Percentiles rank a stretch among this genome's conserved stretches.
phyloP scores from a whole-genome alignment of 768 basidiomycete genomes.

The Tulasnella sp. region DNA sequence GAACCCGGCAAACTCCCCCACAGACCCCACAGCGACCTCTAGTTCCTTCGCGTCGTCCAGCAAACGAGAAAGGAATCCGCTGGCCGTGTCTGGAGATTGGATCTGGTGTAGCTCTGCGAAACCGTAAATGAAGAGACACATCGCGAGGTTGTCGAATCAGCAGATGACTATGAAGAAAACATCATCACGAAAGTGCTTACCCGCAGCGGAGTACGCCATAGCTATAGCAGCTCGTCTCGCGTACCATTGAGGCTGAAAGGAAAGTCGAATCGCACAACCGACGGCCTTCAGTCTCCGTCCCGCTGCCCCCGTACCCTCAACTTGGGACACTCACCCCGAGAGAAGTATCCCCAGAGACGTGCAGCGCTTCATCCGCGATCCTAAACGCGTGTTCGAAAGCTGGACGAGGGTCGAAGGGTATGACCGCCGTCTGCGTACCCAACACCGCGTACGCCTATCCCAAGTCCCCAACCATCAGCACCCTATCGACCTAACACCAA shows the following conservation, averaged over 20 bases:
- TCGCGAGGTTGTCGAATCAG: not conserved
- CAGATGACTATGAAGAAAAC: not conserved
- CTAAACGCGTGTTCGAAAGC: slow-evolving; percentile 46
- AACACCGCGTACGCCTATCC: slow-evolving; percentile 61
- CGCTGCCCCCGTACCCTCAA: not conserved
- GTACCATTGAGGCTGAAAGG: slow-evolving; percentile 58
- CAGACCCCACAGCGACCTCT: slow-evolving; percentile 40
- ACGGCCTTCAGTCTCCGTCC: not conserved
- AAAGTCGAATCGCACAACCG: not conserved
- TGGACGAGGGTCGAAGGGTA: slow-evolving; percentile 44
- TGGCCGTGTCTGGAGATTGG: slow-evolving; percentile 58
- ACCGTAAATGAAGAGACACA: not conserved
- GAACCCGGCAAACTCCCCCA: slow-evolving; percentile 45
- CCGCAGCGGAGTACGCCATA: slow-evolving; percentile 59
- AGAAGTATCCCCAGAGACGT: slow-evolving; percentile 40
- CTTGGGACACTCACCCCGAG: slow-evolving; percentile 38
- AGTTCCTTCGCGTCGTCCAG: slow-evolving; percentile 38
- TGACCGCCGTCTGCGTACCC: slow-evolving; percentile 31
- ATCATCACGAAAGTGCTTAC: slow-evolving; percentile 25
- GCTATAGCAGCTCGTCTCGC: slow-evolving; percentile 52
- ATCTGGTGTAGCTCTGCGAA: slow-evolving; percentile 64
- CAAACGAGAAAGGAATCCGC: slow-evolving; percentile 53
- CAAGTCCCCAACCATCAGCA: not conserved
- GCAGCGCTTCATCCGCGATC: slow-evolving; percentile 64
- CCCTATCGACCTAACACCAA: not conserved